Conservation (phyloP, 2,329 filamentous ascomycete species). For the Helicocarpus griseus region DNA sequence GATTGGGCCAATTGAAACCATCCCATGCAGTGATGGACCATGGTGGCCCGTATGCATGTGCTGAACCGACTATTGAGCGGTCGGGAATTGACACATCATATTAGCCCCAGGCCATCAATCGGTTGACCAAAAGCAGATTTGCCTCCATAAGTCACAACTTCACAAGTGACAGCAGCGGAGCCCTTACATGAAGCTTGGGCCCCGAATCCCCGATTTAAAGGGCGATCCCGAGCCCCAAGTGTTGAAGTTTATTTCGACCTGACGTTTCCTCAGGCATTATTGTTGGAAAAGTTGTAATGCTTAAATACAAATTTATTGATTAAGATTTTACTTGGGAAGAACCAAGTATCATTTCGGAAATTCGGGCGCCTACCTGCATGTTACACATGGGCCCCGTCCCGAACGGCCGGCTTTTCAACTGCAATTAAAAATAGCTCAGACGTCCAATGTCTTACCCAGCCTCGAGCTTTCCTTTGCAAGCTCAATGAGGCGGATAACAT, state of each 20-base stretch:
- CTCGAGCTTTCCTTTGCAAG: constrained; percentile 45
- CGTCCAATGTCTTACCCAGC: constrained; percentile 39
- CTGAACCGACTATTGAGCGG: not conserved
- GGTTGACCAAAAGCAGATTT: not conserved
- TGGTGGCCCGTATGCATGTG: not conserved
- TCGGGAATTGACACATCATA: not conserved
- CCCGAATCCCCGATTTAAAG: not conserved
- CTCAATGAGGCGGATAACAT: constrained; percentile 49
- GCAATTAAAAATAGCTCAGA: constrained; percentile 12
- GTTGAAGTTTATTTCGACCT: not conserved
- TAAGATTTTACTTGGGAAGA: no score
- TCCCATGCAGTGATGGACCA: no score
- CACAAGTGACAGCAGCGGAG: no score
- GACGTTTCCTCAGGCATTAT: not conserved
- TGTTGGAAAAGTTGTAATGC: not conserved
- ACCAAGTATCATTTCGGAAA: not conserved
- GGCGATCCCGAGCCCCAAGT: no score
- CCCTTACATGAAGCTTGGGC: not conserved
- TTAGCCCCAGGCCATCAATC: not conserved
- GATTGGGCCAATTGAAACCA: no score
- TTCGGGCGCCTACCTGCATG: not conserved
- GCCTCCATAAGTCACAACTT: not conserved
- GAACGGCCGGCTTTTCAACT: not conserved
- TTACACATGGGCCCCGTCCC: not conserved
- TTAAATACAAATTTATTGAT: no score